Evolutionary conservation across 192 early-diverging fungal species (phyloP).

Genomic region (Podila clonocystis): DNA sequence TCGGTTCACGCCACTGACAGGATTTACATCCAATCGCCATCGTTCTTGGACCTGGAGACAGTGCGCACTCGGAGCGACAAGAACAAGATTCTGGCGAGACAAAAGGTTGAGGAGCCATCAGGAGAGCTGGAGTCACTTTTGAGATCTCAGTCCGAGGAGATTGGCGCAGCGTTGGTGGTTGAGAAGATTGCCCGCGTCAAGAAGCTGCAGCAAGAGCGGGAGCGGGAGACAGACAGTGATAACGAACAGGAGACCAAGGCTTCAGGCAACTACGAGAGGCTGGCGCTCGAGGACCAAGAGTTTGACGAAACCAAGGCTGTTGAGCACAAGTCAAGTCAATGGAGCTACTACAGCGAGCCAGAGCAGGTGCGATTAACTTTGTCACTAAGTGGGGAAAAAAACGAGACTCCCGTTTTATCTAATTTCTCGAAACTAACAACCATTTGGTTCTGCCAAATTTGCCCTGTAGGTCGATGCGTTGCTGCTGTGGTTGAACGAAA

Average conservation of each 20-base stretch:
- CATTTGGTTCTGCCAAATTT: slow-evolving; percentile 62
- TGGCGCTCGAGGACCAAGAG: not conserved
- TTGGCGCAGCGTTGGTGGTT: slow-evolving; percentile 33
- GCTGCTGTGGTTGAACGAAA: slow-evolving; percentile 77
- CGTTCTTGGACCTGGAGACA: slow-evolving; percentile 59
- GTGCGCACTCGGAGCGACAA: slow-evolving; percentile 53
- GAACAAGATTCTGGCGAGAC: slow-evolving; percentile 29
- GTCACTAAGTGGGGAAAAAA: no score
- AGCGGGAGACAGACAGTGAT: slow-evolving; percentile 59
- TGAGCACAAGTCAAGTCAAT: slow-evolving; percentile 33
- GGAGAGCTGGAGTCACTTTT: slow-evolving; percentile 33
- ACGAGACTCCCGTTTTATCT: not conserved
- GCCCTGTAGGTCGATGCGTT: slow-evolving; percentile 72
- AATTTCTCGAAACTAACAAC: not conserved
- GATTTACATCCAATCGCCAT: slow-evolving; percentile 68
- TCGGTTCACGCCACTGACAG: slow-evolving; percentile 66
- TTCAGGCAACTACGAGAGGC: not conserved
- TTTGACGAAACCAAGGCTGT: slow-evolving; percentile 34
- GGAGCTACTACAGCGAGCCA: slow-evolving; percentile 52
- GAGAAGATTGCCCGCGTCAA: slow-evolving; percentile 31
- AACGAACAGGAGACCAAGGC: slow-evolving; percentile 28
- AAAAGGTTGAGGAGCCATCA: slow-evolving; percentile 21
- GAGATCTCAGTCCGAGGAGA: slow-evolving; percentile 47
- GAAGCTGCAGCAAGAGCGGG: slow-evolving; percentile 40
- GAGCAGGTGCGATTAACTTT: slow-evolving; percentile 48